Percentiles rank a stretch among this genome's conserved stretches.
Conservation (phyloP, 1,139 yeast genomes). For the Scheffersomyces insectosa region DNA sequence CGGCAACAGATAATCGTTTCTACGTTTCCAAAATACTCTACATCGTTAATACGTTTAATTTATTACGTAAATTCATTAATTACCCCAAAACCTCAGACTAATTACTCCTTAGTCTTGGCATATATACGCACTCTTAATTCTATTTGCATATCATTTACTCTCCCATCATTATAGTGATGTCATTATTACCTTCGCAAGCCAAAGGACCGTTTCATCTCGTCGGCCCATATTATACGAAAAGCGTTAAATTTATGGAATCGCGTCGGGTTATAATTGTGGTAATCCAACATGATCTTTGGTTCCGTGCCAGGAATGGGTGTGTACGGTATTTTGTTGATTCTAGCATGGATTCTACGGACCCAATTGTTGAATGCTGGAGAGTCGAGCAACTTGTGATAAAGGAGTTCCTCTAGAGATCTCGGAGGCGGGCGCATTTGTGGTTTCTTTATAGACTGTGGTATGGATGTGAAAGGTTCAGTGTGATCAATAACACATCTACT, state of each 20-base stretch:
- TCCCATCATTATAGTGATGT: constrained; percentile 9
- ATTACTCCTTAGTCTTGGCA: too few species aligned
- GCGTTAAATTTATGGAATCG: constrained; percentile 59
- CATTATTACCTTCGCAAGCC: constrained; percentile 35
- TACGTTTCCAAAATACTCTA: too few species aligned
- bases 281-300: constrained; percentile 9
- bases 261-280: constrained; percentile 48
- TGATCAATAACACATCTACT: too few species aligned
- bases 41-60: too few species aligned
- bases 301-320: constrained; percentile 19
- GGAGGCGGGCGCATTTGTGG: constrained; percentile 25
- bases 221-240: constrained; percentile 58
- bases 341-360: constrained; percentile 65
- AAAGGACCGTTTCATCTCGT: constrained; percentile 60
- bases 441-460: too few species aligned
- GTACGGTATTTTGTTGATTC: constrained; percentile 60
- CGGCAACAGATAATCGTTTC: too few species aligned
- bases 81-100: too few species aligned
- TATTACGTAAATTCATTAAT: too few species aligned
- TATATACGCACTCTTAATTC: too few species aligned
- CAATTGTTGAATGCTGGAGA: constrained; percentile 69
- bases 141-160: background rate
- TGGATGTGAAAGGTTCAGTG: too few species aligned
- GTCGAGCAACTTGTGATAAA: constrained; percentile 42
- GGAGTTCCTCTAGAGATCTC: constrained; percentile 46